Conservation (phyloP, 139 green algal genomes). For the Spirogloea muscicola region DNA sequence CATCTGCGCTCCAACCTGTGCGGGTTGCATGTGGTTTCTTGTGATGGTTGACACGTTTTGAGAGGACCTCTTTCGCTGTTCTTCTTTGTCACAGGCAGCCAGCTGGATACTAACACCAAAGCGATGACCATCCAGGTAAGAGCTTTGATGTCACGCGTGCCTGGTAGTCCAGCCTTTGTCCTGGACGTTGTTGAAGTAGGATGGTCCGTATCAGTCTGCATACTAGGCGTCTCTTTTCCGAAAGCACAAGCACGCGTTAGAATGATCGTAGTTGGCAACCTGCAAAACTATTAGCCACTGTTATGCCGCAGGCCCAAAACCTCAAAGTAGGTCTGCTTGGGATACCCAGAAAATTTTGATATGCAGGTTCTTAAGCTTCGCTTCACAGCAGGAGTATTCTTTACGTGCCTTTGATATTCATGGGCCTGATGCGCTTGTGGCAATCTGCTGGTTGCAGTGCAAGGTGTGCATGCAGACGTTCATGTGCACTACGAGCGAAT, state of each 20-base stretch:
- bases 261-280: no score
- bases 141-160: no score
- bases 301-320: no score
- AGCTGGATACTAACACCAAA: conserved; percentile 23
- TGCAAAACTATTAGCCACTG: no score
- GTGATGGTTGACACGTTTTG: background rate
- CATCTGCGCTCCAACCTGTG: background rate
- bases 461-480: conserved; percentile 53
- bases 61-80: background rate
- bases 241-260: no score
- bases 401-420: background rate
- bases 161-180: no score
- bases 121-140: conserved; percentile 44
- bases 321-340: no score
- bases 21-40: background rate
- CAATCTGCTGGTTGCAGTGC: conserved; percentile 37
- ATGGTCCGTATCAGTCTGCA: no score
- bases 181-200: no score
- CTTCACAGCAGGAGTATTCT: background rate
- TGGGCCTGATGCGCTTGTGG: background rate
- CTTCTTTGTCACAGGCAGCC: conserved; percentile 21
- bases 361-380: background rate
- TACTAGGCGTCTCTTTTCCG: no score
- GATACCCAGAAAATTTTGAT: no score
- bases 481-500: conserved; percentile 46